Conservation (phyloP, 352 stramenopile genomes). For the Thraustochytrium striatum region DNA sequence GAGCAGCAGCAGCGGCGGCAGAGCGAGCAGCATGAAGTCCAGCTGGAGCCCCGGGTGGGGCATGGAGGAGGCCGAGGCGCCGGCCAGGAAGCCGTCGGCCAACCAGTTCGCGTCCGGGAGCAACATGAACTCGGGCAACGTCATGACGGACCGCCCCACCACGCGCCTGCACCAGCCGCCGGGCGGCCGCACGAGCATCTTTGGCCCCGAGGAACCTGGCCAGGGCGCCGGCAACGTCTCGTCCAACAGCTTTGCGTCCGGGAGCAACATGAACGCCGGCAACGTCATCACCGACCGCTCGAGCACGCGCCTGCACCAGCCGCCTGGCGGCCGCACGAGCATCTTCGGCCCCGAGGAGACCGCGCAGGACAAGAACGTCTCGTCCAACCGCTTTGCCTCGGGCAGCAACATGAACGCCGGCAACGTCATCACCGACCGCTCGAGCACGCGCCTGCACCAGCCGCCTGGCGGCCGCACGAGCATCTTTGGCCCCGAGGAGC, state of each 20-base stretch:
- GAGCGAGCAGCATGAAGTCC: no score
- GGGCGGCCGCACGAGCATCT: constrained; percentile 56
- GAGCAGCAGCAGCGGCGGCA: no score
- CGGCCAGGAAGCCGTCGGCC: background rate
- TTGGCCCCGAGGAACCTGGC: no score
- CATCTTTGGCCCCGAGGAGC: constrained; percentile 55
- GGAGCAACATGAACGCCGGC: constrained; percentile 40
- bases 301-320: constrained; percentile 54
- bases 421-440: constrained; percentile 54
- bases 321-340: constrained; percentile 54
- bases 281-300: constrained; percentile 54
- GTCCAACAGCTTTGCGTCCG: constrained; percentile 13
- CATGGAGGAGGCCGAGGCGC: no score
- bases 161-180: constrained; percentile 56
- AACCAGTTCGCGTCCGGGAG: constrained; percentile 14
- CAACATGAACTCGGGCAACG: constrained; percentile 49
- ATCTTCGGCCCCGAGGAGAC: no score
- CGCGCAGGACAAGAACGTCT: no score
- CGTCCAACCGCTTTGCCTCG: constrained; percentile 10
- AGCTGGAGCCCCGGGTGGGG: no score
- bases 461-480: constrained; percentile 54
- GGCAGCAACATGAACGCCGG: constrained; percentile 42
- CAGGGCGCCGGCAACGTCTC: no score
- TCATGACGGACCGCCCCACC: constrained; percentile 52
- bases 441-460: constrained; percentile 54